Conservation (phyloP, 2,329 filamentous ascomycete genomes). For the Fusarium brevicatenulatum region DNA sequence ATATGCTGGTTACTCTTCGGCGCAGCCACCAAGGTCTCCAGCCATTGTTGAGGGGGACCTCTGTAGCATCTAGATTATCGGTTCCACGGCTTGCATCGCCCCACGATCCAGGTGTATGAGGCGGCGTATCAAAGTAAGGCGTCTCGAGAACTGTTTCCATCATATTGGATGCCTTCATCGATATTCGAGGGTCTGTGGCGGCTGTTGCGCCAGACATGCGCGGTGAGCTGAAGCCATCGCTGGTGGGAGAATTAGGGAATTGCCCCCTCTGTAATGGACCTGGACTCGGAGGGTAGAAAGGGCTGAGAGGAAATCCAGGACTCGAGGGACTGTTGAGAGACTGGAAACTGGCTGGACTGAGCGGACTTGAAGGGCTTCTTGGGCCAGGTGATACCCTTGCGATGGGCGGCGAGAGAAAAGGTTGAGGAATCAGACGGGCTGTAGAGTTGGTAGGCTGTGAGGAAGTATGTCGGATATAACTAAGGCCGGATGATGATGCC, state of each 20-base stretch:
- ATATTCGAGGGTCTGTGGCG: slow-evolving; percentile 13
- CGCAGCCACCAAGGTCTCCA: slow-evolving; percentile 44
- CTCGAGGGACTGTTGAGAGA: slow-evolving; percentile 29
- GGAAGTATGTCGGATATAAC: slow-evolving; percentile 33
- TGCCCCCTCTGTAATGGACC: slow-evolving; percentile 29
- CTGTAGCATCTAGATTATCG: slow-evolving; percentile 31
- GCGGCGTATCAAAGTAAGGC: slow-evolving; percentile 41
- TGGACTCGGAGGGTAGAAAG: slow-evolving; percentile 30
- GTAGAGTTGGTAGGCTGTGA: slow-evolving; percentile 39
- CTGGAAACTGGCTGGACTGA: slow-evolving; percentile 26
- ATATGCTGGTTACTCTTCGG: slow-evolving; percentile 32
- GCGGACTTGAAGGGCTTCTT: slow-evolving; percentile 29
- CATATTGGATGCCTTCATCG: slow-evolving; percentile 15
- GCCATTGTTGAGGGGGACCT: slow-evolving; percentile 36
- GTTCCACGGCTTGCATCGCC: slow-evolving; percentile 10
- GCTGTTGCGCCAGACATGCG: slow-evolving; percentile 11
- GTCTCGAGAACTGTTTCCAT: slow-evolving; percentile 39
- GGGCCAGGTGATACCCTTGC: slow-evolving; percentile 27
- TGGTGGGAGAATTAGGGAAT: slow-evolving; percentile 23
- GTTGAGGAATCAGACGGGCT: slow-evolving; percentile 25
- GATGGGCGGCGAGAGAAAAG: slow-evolving; percentile 40
- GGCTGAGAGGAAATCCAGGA: slow-evolving; percentile 33
- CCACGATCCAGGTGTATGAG: slow-evolving; percentile 22
- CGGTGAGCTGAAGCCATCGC: slow-evolving; percentile 37
- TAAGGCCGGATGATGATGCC: slow-evolving; percentile 32